A percentile compares a stretch with the other conserved stretches of the same genome.
These are phyloP conservation scores for Cardamine occulta DNA, from an alignment of 345 rosid species.

Conservation along the genomic window DNA sequence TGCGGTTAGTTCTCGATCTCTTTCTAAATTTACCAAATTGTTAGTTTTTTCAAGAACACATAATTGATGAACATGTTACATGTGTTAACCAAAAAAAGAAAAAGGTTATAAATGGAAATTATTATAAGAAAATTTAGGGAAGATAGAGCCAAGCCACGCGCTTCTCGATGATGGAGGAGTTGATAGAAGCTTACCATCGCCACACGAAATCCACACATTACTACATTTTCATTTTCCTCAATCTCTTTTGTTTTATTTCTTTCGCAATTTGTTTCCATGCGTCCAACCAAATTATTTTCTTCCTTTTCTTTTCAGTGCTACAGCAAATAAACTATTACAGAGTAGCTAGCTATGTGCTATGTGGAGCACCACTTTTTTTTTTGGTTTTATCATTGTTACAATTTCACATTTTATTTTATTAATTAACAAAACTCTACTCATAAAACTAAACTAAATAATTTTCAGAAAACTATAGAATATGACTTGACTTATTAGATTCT, in stretches of 20 bases:
- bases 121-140: background rate
- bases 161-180: conserved; percentile 19
- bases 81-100: conserved; percentile 33
- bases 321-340: background rate
- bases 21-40: conserved; percentile 35
- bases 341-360: too few relatives aligned
- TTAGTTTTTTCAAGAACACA: conserved; percentile 21
- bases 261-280: conserved; percentile 18
- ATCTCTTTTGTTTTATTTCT: background rate
- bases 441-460: background rate
- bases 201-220: conserved; percentile 21
- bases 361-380: too few relatives aligned
- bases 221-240: background rate
- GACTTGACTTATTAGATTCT: background rate
- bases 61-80: conserved; percentile 33
- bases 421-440: background rate
- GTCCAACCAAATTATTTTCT: background rate
- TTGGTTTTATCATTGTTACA: background rate
- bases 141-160: conserved; percentile 30
- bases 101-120: conserved; percentile 4
- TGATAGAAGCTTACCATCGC: background rate
- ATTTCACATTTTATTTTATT: background rate
- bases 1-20: conserved; percentile 38
- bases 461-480: background rate
- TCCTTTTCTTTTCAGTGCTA: background rate